Percentiles rank a stretch among this genome's conserved stretches.
phyloP scores from a whole-genome alignment of 805 yeast species.

The Lachancea sp. region DNA sequence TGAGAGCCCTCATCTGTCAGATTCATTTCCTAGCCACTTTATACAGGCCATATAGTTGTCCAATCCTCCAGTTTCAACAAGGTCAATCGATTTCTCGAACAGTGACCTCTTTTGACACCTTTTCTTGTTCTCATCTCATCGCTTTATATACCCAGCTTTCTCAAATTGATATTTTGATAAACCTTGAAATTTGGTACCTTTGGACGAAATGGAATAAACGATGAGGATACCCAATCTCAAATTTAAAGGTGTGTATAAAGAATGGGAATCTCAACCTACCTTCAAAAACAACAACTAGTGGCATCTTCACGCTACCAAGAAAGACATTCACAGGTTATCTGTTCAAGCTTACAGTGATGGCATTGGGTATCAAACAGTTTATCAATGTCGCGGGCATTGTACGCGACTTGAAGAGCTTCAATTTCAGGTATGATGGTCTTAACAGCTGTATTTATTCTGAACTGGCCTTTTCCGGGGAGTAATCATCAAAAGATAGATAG shows the following conservation, averaged over 20 bases:
- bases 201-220: too few species aligned
- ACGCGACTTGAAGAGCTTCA: slow-evolving; percentile 56
- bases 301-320: too few species aligned
- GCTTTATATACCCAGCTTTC: not conserved
- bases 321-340: too few species aligned
- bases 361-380: slow-evolving; percentile 38
- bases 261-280: too few species aligned
- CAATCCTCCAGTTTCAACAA: not conserved
- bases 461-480: too few species aligned
- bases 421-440: slow-evolving; percentile 44
- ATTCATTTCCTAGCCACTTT: not conserved
- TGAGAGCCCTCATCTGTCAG: not conserved
- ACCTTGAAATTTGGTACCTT: too few species aligned
- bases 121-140: not conserved
- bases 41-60: not conserved
- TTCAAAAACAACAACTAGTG: too few species aligned
- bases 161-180: not conserved
- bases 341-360: slow-evolving; percentile 29
- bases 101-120: too few species aligned
- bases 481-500: too few species aligned
- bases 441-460: too few species aligned
- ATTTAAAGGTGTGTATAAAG: too few species aligned
- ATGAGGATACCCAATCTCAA: too few species aligned
- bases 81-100: not conserved
- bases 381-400: slow-evolving; percentile 44